A percentile compares a stretch with the other conserved stretches of the same genome.
Conservation (phyloP, 768 basidiomycete genomes). For the Panus rudis region DNA sequence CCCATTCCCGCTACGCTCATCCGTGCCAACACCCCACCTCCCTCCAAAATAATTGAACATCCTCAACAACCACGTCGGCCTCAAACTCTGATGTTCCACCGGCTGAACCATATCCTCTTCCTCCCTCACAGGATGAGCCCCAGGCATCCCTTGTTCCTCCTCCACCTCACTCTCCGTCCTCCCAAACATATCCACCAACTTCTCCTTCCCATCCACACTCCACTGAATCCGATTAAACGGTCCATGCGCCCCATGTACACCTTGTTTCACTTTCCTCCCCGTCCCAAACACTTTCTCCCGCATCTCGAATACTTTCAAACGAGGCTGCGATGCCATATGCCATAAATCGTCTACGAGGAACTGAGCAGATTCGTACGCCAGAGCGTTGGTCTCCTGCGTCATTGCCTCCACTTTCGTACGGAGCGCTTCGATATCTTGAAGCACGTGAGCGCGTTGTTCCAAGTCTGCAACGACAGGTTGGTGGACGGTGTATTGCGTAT, state of each 20-base stretch:
- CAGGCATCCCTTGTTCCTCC: constrained; percentile 46
- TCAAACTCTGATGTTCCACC: constrained; percentile 50
- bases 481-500: constrained; percentile 51
- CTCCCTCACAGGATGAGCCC: constrained; percentile 15
- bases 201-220: constrained; percentile 56
- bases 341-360: constrained; percentile 60
- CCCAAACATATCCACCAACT: constrained; percentile 60
- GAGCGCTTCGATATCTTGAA: constrained; percentile 46
- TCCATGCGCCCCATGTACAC: constrained; percentile 51
- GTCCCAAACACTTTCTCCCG: constrained; percentile 66
- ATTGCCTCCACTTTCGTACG: constrained; percentile 44
- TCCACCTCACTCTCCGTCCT: constrained; percentile 73
- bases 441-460: constrained; percentile 37
- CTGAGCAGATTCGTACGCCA: constrained; percentile 68
- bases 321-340: constrained; percentile 53
- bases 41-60: constrained; percentile 77
- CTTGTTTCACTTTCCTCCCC: constrained; percentile 40
- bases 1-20: constrained; percentile 5
- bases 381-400: constrained; percentile 55
- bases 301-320: constrained; percentile 56
- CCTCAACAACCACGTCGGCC: constrained; percentile 70
- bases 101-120: constrained; percentile 39
- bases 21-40: constrained; percentile 34
- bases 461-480: constrained; percentile 39
- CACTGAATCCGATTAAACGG: constrained; percentile 61